phyloP scores from a whole-genome alignment of 2,329 filamentous ascomycete species.

The Penicillium olsonii region DNA sequence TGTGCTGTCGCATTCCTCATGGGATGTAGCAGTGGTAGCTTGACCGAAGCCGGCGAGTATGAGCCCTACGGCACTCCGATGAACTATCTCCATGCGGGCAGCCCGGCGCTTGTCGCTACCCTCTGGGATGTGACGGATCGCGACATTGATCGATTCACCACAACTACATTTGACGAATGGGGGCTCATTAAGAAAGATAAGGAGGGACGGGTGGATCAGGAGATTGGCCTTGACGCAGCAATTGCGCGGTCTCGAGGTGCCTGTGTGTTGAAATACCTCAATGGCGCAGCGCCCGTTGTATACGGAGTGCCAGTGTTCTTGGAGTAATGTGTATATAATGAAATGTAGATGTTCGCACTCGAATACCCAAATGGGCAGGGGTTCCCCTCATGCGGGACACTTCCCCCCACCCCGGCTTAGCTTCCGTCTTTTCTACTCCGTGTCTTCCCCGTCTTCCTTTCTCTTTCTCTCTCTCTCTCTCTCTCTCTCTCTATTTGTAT shows the following conservation, averaged over 20 bases:
- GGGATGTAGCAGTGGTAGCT: constrained; percentile 85
- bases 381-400: constrained; percentile 31
- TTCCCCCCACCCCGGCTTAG: constrained; percentile 19
- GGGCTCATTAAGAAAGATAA: constrained; percentile 62
- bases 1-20: constrained; percentile 87
- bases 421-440: too few relatives aligned
- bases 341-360: background rate
- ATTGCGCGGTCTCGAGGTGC: constrained; percentile 71
- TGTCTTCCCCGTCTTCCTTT: too few relatives aligned
- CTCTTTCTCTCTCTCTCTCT: background rate
- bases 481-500: background rate
- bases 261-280: constrained; percentile 89
- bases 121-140: constrained; percentile 98
- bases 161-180: constrained; percentile 79
- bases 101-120: constrained; percentile 84
- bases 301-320: constrained; percentile 95
- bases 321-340: constrained; percentile 26
- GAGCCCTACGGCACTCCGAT: constrained; percentile 88
- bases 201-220: constrained; percentile 25
- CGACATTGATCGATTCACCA: constrained; percentile 92
- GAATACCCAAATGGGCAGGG: constrained; percentile 3
- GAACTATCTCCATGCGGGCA: constrained; percentile 87
- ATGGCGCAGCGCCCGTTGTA: constrained; percentile 88
- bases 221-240: constrained; percentile 75
- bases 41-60: constrained; percentile 80